A percentile compares a stretch with the other conserved stretches of the same genome.
These are phyloP conservation scores for Cryptococcus amylolentus DNA, from an alignment of 1,284 basidiomycete species.

Conservation along the genomic window DNA sequence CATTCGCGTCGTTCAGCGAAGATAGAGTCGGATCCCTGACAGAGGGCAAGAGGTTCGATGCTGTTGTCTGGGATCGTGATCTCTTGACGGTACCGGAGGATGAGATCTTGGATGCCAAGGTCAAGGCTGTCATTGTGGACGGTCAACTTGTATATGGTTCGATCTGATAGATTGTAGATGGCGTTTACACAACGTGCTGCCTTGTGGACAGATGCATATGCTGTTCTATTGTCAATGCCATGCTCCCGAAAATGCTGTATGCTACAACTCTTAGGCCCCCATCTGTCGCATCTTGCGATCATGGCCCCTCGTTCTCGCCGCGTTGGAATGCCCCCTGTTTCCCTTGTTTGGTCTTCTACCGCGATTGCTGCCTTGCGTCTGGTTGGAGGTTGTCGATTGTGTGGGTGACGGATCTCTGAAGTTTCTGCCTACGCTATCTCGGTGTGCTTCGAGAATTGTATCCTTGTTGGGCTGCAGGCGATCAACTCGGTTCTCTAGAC, in stretches of 20 bases:
- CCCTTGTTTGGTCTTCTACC: slow-evolving; percentile 37
- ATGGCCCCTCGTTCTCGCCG: slow-evolving; percentile 46
- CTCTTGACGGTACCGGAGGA: slow-evolving; percentile 63
- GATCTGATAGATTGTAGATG: neutral
- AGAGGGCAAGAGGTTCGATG: slow-evolving; percentile 77
- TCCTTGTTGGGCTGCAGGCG: slow-evolving; percentile 43
- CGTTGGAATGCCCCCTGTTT: slow-evolving; percentile 47
- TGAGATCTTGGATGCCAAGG: slow-evolving; percentile 68
- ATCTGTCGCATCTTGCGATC: slow-evolving; percentile 49
- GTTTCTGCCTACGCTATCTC: slow-evolving; percentile 9
- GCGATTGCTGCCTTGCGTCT: neutral
- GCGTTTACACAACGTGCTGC: neutral
- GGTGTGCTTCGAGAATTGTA: slow-evolving; percentile 44
- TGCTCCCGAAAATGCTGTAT: neutral
- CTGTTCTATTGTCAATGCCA: neutral
- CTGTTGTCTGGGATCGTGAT: slow-evolving; percentile 73
- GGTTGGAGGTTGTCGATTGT: neutral
- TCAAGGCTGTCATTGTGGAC: slow-evolving; percentile 73
- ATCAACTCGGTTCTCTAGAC: neutral
- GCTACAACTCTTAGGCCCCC: slow-evolving; percentile 22
- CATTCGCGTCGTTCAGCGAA: slow-evolving; percentile 72
- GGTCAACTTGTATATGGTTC: slow-evolving; percentile 61
- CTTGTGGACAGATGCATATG: neutral
- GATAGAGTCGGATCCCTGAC: slow-evolving; percentile 62
- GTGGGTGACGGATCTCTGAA: neutral